Evolutionary conservation across 352 stramenopile species (phyloP).

Genomic region (Thraustochytrium sp.): DNA sequence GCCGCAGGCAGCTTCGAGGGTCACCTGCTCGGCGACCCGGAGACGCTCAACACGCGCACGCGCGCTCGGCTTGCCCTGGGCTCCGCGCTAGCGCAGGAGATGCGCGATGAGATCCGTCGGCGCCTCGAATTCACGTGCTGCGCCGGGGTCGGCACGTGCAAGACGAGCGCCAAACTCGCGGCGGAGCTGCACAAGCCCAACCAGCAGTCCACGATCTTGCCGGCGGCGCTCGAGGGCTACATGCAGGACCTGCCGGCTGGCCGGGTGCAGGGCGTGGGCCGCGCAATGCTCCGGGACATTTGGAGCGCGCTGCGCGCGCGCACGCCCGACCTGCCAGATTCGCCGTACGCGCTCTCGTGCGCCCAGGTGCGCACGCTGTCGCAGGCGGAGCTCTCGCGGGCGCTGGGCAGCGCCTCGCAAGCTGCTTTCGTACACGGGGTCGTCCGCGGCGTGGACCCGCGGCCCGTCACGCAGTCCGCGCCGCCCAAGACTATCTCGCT

Average conservation of each 20-base stretch:
- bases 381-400: neutral
- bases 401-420: neutral
- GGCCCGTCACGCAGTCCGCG: neutral
- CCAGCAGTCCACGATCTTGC: slow-evolving; percentile 48
- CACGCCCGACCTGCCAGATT: neutral
- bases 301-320: neutral
- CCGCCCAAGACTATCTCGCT: slow-evolving; percentile 11
- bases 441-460: slow-evolving; percentile 8
- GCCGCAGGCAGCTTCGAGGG: neutral
- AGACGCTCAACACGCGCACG: neutral
- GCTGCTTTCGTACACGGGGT: neutral
- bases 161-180: slow-evolving; percentile 51
- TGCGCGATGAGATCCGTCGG: neutral
- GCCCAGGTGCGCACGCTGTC: neutral
- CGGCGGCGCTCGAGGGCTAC: neutral
- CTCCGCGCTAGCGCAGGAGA: slow-evolving; percentile 1
- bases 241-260: neutral
- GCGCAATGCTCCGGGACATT: neutral
- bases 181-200: slow-evolving; percentile 51
- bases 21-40: neutral
- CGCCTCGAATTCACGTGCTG: slow-evolving; percentile 49
- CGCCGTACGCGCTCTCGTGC: neutral
- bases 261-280: neutral
- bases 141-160: slow-evolving; percentile 46
- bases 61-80: neutral